Evolutionary conservation across 257 asterid species (phyloP).

Genomic region (Salvia hispanica): DNA sequence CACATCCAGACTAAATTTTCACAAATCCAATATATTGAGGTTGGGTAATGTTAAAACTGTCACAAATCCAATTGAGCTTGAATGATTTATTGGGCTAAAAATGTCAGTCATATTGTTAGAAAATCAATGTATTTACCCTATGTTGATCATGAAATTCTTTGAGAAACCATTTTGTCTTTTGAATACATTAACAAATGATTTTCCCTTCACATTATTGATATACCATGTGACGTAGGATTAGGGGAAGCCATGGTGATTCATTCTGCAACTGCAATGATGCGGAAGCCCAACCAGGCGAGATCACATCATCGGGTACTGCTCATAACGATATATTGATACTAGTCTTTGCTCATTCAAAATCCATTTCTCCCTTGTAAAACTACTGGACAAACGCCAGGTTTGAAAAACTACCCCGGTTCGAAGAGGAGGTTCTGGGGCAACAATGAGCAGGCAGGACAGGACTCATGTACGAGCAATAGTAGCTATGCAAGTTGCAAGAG

Average conservation of each 20-base stretch:
- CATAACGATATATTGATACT: not conserved
- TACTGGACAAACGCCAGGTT: conserved; percentile 49
- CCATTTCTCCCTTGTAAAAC: conserved; percentile 27
- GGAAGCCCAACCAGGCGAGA: conserved; percentile 53
- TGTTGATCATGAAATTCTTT: not conserved
- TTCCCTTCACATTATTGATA: not conserved
- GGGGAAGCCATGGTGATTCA: conserved; percentile 44
- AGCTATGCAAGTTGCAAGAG: conserved; percentile 42
- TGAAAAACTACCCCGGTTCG: conserved; percentile 59
- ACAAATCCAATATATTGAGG: too few relatives aligned
- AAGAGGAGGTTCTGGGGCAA: conserved; percentile 66
- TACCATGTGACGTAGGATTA: conserved; percentile 49
- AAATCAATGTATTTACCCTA: not conserved
- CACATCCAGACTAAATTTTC: too few relatives aligned
- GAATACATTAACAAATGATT: not conserved
- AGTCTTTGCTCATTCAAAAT: not conserved
- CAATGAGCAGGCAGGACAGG: conserved; percentile 39
- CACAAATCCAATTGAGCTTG: too few relatives aligned
- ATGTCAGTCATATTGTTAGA: too few relatives aligned
- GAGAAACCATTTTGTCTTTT: not conserved
- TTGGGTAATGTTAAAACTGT: too few relatives aligned
- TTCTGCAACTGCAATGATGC: conserved; percentile 58
- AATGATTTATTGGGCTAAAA: too few relatives aligned
- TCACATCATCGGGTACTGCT: conserved; percentile 41
- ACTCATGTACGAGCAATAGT: conserved; percentile 30